Evolutionary conservation across 306 rosid genomes (phyloP).

Genomic region (Begonia loranthoides): DNA sequence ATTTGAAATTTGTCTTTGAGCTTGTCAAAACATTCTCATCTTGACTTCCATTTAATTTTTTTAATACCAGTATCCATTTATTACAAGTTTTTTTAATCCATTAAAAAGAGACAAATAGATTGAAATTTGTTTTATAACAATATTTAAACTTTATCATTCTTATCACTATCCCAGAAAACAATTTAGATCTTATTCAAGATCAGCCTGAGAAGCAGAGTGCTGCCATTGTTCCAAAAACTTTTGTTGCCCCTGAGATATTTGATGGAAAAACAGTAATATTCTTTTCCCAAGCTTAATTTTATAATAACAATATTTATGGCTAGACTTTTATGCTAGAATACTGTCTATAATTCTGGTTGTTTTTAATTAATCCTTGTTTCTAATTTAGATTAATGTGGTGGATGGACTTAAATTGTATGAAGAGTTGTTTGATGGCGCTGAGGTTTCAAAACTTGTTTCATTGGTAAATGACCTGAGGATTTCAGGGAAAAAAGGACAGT

Average conservation of each 20-base stretch:
- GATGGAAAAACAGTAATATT: conserved; percentile 65
- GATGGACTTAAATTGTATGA: conserved; percentile 77
- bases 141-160: neutral
- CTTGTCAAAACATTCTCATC: too few species aligned
- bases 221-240: conserved; percentile 38
- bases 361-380: neutral
- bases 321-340: conserved; percentile 13
- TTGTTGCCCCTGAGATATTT: conserved; percentile 36
- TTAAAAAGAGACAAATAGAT: too few species aligned
- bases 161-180: conserved; percentile 34
- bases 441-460: conserved; percentile 53
- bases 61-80: too few species aligned
- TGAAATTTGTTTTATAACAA: too few species aligned
- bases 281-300: neutral
- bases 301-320: conserved; percentile 22
- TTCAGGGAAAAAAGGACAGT: conserved; percentile 58
- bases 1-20: too few species aligned
- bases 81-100: too few species aligned
- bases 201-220: conserved; percentile 33
- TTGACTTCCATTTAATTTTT: too few species aligned
- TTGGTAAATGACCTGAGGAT: conserved; percentile 58
- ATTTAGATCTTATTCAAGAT: conserved; percentile 21
- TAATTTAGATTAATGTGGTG: conserved; percentile 52
- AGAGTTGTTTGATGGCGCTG: conserved; percentile 32
- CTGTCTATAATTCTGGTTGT: neutral